Evolutionary conservation across 2,329 filamentous ascomycete genomes (phyloP).

Genomic region (Byssoonygena ceratinophila): DNA sequence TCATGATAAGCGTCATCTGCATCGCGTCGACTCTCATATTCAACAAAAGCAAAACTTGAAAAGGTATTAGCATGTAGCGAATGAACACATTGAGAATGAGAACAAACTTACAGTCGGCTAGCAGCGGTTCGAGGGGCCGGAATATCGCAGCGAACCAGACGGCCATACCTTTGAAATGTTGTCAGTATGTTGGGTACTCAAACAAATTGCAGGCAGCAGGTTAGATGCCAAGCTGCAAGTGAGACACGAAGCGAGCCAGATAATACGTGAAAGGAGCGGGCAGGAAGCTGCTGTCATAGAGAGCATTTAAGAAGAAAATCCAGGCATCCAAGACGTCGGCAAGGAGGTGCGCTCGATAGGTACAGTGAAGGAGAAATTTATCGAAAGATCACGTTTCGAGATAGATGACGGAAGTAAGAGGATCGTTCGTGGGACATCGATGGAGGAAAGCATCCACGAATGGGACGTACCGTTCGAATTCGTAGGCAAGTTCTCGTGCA

Average conservation of each 20-base stretch:
- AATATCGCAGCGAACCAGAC: slow-evolving; percentile 96
- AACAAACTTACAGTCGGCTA: slow-evolving; percentile 74
- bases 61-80: background rate
- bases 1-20: slow-evolving; percentile 98
- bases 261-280: slow-evolving; percentile 4
- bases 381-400: slow-evolving; percentile 16
- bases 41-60: slow-evolving; percentile 84
- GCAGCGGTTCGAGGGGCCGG: slow-evolving; percentile 87
- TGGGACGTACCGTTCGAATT: slow-evolving; percentile 98
- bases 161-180: slow-evolving; percentile 67
- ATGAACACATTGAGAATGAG: background rate
- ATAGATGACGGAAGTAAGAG: slow-evolving; percentile 17
- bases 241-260: background rate
- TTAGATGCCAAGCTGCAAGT: background rate
- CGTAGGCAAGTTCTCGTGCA: slow-evolving; percentile 97
- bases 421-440: slow-evolving; percentile 20
- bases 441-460: slow-evolving; percentile 22
- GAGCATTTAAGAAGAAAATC: slow-evolving; percentile 6
- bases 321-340: slow-evolving; percentile 14
- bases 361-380: slow-evolving; percentile 11
- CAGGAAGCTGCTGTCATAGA: slow-evolving; percentile 3
- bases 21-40: slow-evolving; percentile 97
- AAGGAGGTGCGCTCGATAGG: slow-evolving; percentile 13
- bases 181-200: slow-evolving; percentile 18
- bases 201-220: background rate